Percentiles rank a stretch among this genome's conserved stretches.
Conservation (phyloP, 208 protist genomes). For the Angomonas ambiguus region DNA sequence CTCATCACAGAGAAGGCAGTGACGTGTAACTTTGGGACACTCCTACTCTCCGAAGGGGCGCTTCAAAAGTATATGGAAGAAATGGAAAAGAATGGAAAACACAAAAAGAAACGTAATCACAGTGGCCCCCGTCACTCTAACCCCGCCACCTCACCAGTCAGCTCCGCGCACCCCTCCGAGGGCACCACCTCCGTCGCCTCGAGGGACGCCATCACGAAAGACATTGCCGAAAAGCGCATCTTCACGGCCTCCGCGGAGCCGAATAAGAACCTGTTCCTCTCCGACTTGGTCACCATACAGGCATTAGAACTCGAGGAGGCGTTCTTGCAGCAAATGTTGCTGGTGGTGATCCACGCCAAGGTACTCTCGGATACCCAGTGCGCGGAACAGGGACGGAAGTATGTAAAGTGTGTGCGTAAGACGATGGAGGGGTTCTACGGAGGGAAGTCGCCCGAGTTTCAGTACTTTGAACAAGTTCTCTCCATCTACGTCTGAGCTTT, state of each 20-base stretch:
- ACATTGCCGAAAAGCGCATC: neutral
- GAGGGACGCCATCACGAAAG: neutral
- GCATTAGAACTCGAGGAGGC: neutral
- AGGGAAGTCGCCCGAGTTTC: neutral
- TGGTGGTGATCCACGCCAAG: neutral
- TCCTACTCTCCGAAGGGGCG: neutral
- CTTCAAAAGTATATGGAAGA: neutral
- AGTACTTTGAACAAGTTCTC: conserved; percentile 4
- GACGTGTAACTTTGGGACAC: neutral
- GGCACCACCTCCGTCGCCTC: neutral
- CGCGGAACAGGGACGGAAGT: neutral
- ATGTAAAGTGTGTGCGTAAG: neutral
- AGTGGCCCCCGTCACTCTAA: neutral
- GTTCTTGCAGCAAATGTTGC: neutral
- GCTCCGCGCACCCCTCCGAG: neutral
- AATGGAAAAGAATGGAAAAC: neutral
- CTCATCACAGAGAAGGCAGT: neutral
- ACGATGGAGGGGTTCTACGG: neutral
- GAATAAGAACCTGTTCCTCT: conserved; percentile 1
- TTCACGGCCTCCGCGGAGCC: neutral
- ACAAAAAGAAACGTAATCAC: neutral
- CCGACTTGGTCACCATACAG: neutral
- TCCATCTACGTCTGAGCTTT: neutral
- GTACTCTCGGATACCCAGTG: neutral
- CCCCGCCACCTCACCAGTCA: neutral